Conservation (phyloP, 2,329 filamentous ascomycete species). For the Pseudogymnoascus destructans region DNA sequence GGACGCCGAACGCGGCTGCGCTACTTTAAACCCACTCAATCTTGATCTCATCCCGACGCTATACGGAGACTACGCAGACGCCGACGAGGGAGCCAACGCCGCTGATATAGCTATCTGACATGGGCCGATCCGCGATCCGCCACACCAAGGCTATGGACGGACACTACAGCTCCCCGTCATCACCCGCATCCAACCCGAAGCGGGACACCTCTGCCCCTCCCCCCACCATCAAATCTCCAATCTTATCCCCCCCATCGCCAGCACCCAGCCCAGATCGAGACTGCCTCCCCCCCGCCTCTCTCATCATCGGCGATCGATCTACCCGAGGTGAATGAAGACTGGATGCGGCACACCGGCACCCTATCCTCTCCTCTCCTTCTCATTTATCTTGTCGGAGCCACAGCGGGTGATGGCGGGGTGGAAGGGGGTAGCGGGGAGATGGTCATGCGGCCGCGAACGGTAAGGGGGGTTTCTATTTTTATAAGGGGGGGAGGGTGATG, state of each 20-base stretch:
- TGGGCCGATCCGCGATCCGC: neutral
- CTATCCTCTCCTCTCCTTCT: no score
- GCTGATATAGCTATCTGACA: neutral
- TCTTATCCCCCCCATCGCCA: no score
- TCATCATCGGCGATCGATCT: neutral
- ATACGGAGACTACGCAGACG: neutral
- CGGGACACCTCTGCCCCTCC: neutral
- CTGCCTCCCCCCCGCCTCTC: neutral
- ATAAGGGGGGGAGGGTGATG: neutral
- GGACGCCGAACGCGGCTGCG: neutral
- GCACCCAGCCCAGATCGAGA: no score
- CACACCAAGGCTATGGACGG: neutral
- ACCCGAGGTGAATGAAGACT: neutral
- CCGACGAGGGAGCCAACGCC: neutral
- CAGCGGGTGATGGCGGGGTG: neutral
- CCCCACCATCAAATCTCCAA: neutral
- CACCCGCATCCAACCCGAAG: neutral
- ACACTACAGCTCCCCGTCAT: neutral
- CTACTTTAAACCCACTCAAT: neutral
- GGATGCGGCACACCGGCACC: no score
- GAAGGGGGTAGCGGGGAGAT: neutral
- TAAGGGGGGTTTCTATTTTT: neutral
- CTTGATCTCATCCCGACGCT: neutral
- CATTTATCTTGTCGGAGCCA: no score
- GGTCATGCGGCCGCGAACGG: neutral